Evolutionary conservation across 805 yeast species (phyloP).

Genomic region (Kodamaea kaohsiungensis): DNA sequence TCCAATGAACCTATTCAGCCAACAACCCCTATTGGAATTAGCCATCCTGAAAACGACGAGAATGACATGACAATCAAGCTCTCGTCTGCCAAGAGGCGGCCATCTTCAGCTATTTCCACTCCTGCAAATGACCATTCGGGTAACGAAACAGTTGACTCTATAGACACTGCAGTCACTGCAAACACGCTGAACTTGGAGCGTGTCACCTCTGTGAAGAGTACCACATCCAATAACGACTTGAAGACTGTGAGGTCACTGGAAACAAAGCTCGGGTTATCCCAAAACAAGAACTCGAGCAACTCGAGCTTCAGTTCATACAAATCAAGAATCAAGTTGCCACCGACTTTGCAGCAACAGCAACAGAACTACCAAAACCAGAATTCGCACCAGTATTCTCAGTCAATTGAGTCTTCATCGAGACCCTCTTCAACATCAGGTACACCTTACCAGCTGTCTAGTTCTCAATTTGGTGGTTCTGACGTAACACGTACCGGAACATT

Average conservation of each 20-base stretch:
- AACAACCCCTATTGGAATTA: background rate
- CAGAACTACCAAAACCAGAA: slow-evolving; percentile 5
- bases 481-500: background rate
- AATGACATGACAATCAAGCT: background rate
- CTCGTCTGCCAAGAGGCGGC: background rate
- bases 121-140: slow-evolving; percentile 1
- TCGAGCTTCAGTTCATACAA: slow-evolving; percentile 29
- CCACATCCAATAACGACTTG: slow-evolving; percentile 1
- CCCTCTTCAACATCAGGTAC: background rate
- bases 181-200: slow-evolving; percentile 2
- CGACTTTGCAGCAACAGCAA: slow-evolving; percentile 24
- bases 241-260: slow-evolving; percentile 6
- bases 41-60: background rate
- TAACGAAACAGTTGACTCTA: slow-evolving; percentile 1
- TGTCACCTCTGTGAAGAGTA: slow-evolving; percentile 1
- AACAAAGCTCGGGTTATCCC: slow-evolving; percentile 3
- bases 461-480: background rate
- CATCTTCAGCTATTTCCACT: background rate
- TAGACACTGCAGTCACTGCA: slow-evolving; percentile 1
- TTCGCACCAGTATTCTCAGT: background rate
- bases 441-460: background rate
- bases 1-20: background rate
- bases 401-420: background rate
- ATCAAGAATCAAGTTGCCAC: slow-evolving; percentile 35
- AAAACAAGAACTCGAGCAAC: slow-evolving; percentile 16